phyloP scores from a whole-genome alignment of 805 yeast genomes.

The Wickerhamomyces strasburgensis region DNA sequence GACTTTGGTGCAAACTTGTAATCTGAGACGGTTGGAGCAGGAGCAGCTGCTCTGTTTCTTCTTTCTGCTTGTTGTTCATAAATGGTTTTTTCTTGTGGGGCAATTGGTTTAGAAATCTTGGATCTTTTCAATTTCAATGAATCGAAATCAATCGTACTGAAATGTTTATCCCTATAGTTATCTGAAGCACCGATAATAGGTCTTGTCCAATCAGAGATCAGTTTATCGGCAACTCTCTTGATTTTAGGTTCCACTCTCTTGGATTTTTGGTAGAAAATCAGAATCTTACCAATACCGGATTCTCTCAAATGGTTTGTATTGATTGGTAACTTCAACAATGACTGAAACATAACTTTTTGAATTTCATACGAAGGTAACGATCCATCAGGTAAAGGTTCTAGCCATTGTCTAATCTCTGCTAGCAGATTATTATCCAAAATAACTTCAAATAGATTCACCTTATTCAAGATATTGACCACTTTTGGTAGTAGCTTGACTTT shows the following conservation, averaged over 20 bases:
- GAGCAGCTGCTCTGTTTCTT: constrained; percentile 93
- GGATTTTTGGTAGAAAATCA: constrained; percentile 88
- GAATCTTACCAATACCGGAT: constrained; percentile 88
- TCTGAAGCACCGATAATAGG: constrained; percentile 96
- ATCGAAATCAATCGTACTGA: constrained; percentile 65
- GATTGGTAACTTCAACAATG: constrained; percentile 76
- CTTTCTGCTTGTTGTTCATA: constrained; percentile 90
- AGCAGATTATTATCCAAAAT: constrained; percentile 89
- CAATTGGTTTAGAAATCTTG: constrained; percentile 14
- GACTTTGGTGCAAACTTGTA: constrained; percentile 88
- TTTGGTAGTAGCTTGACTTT: constrained; percentile 77
- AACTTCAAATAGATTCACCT: constrained; percentile 84
- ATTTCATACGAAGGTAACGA: constrained; percentile 97
- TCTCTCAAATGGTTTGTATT: constrained; percentile 94
- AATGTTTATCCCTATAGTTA: constrained; percentile 82
- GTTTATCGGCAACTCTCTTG: constrained; percentile 82
- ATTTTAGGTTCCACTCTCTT: constrained; percentile 83
- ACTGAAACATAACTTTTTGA: constrained; percentile 77
- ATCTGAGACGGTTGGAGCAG: constrained; percentile 83
- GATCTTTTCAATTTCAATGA: constrained; percentile 24
- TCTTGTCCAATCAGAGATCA: constrained; percentile 97
- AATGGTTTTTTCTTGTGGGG: constrained; percentile 46
- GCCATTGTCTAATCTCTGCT: constrained; percentile 93
- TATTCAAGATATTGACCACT: constrained; percentile 69
- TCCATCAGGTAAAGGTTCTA: constrained; percentile 97